Base-by-base conservation (phyloP, 1,139 yeast genomes). In the Zhuliangozyma blackwelliae region DNA sequence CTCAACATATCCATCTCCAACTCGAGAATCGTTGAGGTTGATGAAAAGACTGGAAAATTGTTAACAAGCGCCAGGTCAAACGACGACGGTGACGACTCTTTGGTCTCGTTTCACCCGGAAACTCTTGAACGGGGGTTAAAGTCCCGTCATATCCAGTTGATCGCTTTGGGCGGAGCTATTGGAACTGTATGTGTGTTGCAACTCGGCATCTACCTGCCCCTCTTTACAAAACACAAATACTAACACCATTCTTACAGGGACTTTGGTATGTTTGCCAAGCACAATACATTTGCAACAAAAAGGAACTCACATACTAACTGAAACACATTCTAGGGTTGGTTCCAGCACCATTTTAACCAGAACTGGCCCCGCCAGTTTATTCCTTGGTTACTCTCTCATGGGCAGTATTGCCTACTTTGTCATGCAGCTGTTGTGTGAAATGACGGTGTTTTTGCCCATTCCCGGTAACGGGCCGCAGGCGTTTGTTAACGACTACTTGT, bases 381-480 rank as follows among this genome's bases (percentile, higher is more conserved):
- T 76, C 10, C 52, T 71, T 19, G 66, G 77, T 12, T 77, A 73
- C 52, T 35, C 68, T 16, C 56, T 77, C 37, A 66, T 78, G 67
- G 68, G 79, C 22, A 49, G 67, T 20, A 68, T 77, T 36, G 72
- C 79, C 31, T 79, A 68, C 62, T 62, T 69, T 25, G 75, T 79
- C 32, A 75, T 77, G 77, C 77, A 75, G 46, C 66, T 67, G 54
- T 57, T 79, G 40, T 82, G 77, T 20, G 87, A 78, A 52, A 77
- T 79, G 81, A 75, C 78, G 11, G 67, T 79, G 7, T 77, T 68
- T 44, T 60, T 77, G 34, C 86, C 86, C 0, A 44, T 65, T 22
- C 68, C 71, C 2, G 77, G 77, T 45, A 61, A 64, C 51, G 71
- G 70, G 22, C 63, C 72, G 21, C 67, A 62, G 37, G 51, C 66